phyloP scores from a whole-genome alignment of 1,284 basidiomycete species.

The Heterobasidion parviporum region DNA sequence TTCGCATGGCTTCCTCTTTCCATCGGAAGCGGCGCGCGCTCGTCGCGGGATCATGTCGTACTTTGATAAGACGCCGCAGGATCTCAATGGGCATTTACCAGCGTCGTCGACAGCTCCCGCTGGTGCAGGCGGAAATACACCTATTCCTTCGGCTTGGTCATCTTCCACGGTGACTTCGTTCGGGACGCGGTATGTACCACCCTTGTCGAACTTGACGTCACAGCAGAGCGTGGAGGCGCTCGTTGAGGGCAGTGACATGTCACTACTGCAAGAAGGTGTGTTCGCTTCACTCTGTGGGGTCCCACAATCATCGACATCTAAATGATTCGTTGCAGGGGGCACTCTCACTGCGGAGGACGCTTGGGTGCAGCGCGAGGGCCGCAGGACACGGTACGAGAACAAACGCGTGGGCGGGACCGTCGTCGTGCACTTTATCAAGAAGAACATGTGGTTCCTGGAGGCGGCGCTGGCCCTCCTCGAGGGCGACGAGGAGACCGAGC shows the following conservation, averaged over 20 bases:
- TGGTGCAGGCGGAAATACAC: background rate
- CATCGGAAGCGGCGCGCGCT: constrained; percentile 76
- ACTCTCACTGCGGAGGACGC: constrained; percentile 49
- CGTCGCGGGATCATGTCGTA: constrained; percentile 31
- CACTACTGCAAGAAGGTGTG: constrained; percentile 52
- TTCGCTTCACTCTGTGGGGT: background rate
- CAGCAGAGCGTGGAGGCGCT: constrained; percentile 84
- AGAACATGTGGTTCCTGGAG: constrained; percentile 94
- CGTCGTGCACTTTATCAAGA: constrained; percentile 96
- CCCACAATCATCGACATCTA: background rate
- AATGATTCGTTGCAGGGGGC: constrained; percentile 30
- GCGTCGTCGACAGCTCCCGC: constrained; percentile 5
- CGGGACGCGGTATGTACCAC: constrained; percentile 71
- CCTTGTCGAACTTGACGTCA: constrained; percentile 58
- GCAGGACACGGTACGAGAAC: constrained; percentile 55
- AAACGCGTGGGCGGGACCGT: constrained; percentile 85
- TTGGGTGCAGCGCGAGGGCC: constrained; percentile 67
- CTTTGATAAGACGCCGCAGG: constrained; percentile 12
- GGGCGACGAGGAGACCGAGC: constrained; percentile 49
- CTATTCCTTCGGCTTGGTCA: constrained; percentile 51
- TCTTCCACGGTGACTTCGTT: constrained; percentile 87
- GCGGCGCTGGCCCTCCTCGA: constrained; percentile 85
- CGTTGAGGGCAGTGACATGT: constrained; percentile 86
- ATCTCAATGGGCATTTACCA: constrained; percentile 7
- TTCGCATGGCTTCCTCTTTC: constrained; percentile 95